These are phyloP conservation scores for Mortierella sp. DNA, from an alignment of 371 early-diverging fungal genomes.

Conservation along the genomic window DNA sequence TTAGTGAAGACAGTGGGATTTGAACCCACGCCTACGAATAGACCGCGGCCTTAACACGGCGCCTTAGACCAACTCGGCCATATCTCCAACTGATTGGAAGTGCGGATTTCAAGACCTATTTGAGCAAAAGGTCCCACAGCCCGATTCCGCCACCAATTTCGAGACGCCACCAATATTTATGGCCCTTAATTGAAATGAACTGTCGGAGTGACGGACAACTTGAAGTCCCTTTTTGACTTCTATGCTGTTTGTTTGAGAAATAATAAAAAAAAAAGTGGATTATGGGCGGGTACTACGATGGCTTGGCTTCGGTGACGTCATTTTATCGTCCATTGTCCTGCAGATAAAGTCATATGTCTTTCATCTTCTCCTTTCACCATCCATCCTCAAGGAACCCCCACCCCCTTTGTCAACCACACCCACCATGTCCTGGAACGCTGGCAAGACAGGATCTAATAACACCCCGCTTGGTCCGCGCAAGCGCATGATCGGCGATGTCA, in stretches of 20 bases:
- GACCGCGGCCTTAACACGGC: conserved; percentile 6
- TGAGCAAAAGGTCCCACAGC: no score
- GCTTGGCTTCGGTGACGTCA: background rate
- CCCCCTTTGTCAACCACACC: background rate
- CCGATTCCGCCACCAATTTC: no score
- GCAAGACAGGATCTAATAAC: conserved; percentile 67
- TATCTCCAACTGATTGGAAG: background rate
- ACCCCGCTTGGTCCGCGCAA: conserved; percentile 67
- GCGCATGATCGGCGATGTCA: conserved; percentile 53
- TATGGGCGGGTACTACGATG: background rate
- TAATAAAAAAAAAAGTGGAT: background rate
- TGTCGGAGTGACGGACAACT: no score
- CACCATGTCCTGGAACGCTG: conserved; percentile 39
- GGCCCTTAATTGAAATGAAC: no score
- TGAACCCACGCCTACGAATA: background rate
- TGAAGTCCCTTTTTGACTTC: no score
- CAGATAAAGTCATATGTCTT: background rate
- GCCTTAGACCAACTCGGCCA: conserved; percentile 4
- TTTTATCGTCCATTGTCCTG: no score
- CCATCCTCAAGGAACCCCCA: background rate
- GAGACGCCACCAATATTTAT: no score
- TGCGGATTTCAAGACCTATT: no score
- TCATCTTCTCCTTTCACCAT: background rate
- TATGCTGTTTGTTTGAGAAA: no score
- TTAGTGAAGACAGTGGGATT: background rate